phyloP scores from a whole-genome alignment of 257 asterid genomes.

The Nicotiana undulata region DNA sequence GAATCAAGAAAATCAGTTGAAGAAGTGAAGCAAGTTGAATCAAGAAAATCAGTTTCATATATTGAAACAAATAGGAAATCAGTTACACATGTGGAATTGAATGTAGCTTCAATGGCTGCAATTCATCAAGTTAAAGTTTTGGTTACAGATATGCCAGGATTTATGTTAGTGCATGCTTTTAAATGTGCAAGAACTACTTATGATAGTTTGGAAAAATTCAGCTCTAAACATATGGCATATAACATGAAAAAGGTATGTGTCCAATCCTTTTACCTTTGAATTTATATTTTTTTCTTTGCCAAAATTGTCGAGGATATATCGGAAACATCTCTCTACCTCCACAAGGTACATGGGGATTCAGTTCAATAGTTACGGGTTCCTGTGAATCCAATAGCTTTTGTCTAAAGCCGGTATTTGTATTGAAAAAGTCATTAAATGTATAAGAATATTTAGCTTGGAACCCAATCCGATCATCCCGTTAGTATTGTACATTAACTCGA shows the following conservation, averaged over 20 bases:
- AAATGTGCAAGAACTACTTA: constrained; percentile 49
- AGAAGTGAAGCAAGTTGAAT: not conserved
- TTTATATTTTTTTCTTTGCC: not conserved
- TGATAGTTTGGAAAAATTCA: constrained; percentile 52
- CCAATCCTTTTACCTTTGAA: not conserved
- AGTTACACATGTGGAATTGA: constrained; percentile 37
- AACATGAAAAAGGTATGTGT: constrained; percentile 48
- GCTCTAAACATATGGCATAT: constrained; percentile 57
- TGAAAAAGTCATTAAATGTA: too few species aligned
- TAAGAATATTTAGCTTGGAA: too few species aligned
- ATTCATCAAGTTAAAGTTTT: constrained; percentile 47
- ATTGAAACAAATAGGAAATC: constrained; percentile 23
- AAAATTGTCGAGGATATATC: too few species aligned
- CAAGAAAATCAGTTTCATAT: constrained; percentile 31
- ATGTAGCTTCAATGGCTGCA: constrained; percentile 35
- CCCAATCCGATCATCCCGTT: too few species aligned
- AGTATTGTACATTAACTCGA: too few species aligned
- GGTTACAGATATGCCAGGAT: constrained; percentile 68
- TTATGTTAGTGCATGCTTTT: constrained; percentile 69
- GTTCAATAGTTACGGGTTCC: too few species aligned
- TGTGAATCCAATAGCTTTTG: too few species aligned
- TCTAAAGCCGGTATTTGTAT: too few species aligned
- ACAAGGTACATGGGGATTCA: too few species aligned
- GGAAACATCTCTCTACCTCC: too few species aligned
- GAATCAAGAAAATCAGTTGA: not conserved